A percentile compares a stretch with the other conserved stretches of the same genome.
Conservation (phyloP, 495 filamentous ascomycete species). For the Xylaria telfairii region DNA sequence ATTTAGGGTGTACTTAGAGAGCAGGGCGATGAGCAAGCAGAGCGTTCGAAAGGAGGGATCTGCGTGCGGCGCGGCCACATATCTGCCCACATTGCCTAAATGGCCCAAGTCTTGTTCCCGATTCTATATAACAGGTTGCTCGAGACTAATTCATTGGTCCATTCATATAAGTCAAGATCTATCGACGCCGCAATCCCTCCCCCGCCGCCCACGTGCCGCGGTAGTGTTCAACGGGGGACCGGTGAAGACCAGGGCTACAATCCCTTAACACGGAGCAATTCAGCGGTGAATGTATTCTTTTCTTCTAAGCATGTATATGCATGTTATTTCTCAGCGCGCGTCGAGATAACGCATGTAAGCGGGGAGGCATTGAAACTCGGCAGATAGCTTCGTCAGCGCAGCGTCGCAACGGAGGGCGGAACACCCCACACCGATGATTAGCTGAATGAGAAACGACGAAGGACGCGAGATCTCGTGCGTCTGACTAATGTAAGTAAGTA, state of each 20-base stretch:
- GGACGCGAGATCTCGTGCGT: neutral
- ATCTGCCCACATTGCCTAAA: neutral
- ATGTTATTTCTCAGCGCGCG: neutral
- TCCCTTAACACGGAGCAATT: neutral
- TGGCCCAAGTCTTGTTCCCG: too few relatives aligned
- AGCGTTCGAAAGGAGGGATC: neutral
- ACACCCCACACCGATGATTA: neutral
- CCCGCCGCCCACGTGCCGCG: neutral
- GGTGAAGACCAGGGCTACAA: neutral
- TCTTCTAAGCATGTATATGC: neutral
- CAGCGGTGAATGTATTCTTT: neutral
- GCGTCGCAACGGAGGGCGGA: constrained; percentile 5
- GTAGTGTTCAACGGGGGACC: neutral
- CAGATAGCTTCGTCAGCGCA: constrained; percentile 2
- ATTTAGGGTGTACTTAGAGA: neutral
- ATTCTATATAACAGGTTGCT: neutral
- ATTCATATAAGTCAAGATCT: neutral
- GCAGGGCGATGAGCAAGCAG: neutral
- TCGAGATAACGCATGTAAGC: neutral
- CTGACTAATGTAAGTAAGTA: too few relatives aligned
- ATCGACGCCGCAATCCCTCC: constrained; percentile 5
- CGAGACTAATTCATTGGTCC: neutral
- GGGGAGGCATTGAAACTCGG: neutral
- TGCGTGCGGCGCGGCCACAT: constrained; percentile 2
- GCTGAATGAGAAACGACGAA: neutral